These are phyloP conservation scores for Chlorella vulgaris DNA, from an alignment of 139 green algal genomes.

Conservation along the genomic window DNA sequence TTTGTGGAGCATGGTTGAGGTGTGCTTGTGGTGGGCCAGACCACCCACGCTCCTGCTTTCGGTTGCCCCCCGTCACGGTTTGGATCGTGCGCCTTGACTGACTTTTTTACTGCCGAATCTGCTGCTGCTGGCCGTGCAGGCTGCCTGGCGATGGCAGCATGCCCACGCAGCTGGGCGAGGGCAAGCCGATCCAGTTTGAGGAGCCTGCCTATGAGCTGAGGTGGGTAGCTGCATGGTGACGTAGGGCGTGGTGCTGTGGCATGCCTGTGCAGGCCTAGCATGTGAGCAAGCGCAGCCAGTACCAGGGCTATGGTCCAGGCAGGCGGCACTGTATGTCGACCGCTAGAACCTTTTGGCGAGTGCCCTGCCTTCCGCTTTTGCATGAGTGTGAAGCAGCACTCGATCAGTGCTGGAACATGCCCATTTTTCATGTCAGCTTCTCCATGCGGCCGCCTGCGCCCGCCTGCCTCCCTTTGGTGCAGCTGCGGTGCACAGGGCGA, in stretches of 20 bases:
- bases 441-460: background rate
- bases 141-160: conserved; percentile 3
- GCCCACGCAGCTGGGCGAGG: conserved; percentile 47
- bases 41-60: no score
- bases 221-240: background rate
- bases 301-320: no score
- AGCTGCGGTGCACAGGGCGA: conserved; percentile 61
- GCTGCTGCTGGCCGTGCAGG: background rate
- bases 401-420: no score
- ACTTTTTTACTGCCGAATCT: background rate
- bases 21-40: background rate
- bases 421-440: no score
- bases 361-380: no score
- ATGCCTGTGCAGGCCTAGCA: background rate
- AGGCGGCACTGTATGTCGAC: no score
- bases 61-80: no score
- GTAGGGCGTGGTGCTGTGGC: background rate
- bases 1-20: background rate
- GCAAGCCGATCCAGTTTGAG: conserved; percentile 66
- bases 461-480: background rate
- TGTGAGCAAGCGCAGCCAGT: no score
- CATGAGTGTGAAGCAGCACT: no score
- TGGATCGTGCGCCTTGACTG: no score
- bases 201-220: conserved; percentile 75
- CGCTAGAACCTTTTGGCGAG: no score